Conservation (phyloP, 1,139 yeast species). For the Diutina mesorugosa region DNA sequence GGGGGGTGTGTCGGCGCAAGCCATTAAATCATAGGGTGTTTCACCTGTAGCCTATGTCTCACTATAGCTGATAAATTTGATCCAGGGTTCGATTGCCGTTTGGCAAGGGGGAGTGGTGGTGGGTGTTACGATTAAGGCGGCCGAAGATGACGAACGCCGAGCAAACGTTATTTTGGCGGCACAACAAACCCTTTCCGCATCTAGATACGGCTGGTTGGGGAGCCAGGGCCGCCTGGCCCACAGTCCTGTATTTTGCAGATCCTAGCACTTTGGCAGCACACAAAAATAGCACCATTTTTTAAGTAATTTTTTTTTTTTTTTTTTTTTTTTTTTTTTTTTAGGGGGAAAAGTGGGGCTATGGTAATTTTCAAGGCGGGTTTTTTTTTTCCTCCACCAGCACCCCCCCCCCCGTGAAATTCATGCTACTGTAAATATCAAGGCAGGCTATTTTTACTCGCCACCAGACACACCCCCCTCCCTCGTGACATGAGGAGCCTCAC, state of each 20-base stretch:
- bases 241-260: neutral
- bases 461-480: neutral
- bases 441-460: neutral
- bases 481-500: neutral
- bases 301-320: too few relatives aligned
- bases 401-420: too few relatives aligned
- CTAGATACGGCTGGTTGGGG: neutral
- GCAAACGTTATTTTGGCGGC: neutral
- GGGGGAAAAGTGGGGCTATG: neutral
- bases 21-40: too few relatives aligned
- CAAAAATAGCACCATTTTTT: neutral
- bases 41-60: too few relatives aligned
- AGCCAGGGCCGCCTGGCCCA: neutral
- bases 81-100: too few relatives aligned
- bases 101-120: too few relatives aligned
- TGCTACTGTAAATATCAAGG: neutral
- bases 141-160: neutral
- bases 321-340: too few relatives aligned
- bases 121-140: too few relatives aligned
- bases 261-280: neutral
- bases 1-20: too few relatives aligned
- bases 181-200: neutral
- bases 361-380: too few relatives aligned
- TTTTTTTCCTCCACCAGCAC: too few relatives aligned
- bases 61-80: too few relatives aligned